Evolutionary conservation across 805 yeast species (phyloP), one percentile per base, ranked within the genome.

Genomic region (Hanseniaspora nectarophila): DNA sequence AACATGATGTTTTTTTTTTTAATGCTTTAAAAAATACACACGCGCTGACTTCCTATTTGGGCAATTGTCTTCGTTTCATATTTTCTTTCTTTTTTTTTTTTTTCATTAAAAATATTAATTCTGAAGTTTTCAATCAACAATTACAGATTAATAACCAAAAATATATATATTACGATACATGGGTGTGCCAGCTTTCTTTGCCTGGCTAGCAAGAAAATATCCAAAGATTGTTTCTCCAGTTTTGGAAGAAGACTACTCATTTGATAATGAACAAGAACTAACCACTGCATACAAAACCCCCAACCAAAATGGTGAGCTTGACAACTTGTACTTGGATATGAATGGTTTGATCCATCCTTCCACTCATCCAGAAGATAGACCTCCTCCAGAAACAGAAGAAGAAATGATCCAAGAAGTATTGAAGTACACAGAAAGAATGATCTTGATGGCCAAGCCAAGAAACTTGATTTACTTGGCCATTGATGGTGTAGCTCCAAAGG

Each of bases 341-440:
- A 92, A 92, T 64, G 98, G 97, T 71, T 92, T 92, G 62, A 98
- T 92, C 4, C 99, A 92, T 71, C 98, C 98, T 1, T 92, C 97
- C 72, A 83, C 97, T 2, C 99, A 92, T 66, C 99, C 99, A 0
- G 98, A 90, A 62, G 85, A 90, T 58, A 82, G 82, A 59, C 95
- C 96, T 0, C 82, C 98, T 0, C 99, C 99, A 12, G 94, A 81
- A 59, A 88, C 90, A 0, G 98, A 92, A 62, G 95, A 88, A 55
- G 97, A 92, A 62, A 92, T 92, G 98, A 80, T 92, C 72, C 67
- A 89, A 54, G 97, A 90, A 43, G 82, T 92, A 26, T 92, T 92
- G 69, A 81, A 80, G 59, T 92, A 92, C 64, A 92, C 98, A 0
- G 94, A 92, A 58, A 74, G 95, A 44, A 96, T 92, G 6, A 69